A percentile compares a stretch with the other conserved stretches of the same genome.
Evolutionary conservation across 2,329 filamentous ascomycete species (phyloP).

Genomic region (Aquanectria penicillioides): DNA sequence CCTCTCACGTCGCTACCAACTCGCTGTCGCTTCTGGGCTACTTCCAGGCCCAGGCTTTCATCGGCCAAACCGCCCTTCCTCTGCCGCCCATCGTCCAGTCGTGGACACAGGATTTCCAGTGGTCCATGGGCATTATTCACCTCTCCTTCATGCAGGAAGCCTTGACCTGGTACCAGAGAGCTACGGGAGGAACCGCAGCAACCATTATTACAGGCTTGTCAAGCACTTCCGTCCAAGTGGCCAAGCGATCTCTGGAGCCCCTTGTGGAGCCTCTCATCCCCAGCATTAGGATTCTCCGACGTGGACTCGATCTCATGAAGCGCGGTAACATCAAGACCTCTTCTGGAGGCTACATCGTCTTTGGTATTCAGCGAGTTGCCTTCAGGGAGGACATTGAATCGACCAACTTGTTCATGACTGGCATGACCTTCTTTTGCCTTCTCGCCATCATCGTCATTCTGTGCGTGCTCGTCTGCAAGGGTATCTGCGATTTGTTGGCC

Average conservation of each 20-base stretch:
- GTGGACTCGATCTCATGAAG: conserved; percentile 64
- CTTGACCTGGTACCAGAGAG: conserved; percentile 94
- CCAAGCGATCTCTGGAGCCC: conserved; percentile 75
- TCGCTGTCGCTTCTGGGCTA: conserved; percentile 91
- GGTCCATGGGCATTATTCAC: conserved; percentile 95
- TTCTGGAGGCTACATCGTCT: conserved; percentile 70
- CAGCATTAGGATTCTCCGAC: conserved; percentile 60
- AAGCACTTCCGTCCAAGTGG: conserved; percentile 82
- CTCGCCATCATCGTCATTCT: conserved; percentile 81
- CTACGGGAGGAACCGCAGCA: conserved; percentile 87
- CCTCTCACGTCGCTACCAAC: conserved; percentile 92
- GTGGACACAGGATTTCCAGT: conserved; percentile 98
- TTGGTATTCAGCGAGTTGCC: conserved; percentile 89
- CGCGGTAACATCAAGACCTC: conserved; percentile 64
- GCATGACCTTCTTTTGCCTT: conserved; percentile 86
- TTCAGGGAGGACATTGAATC: conserved; percentile 86
- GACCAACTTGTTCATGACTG: conserved; percentile 93
- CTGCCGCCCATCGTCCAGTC: conserved; percentile 88
- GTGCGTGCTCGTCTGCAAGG: conserved; percentile 82
- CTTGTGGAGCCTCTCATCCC: conserved; percentile 51
- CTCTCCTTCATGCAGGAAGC: conserved; percentile 85
- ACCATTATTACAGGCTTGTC: conserved; percentile 79
- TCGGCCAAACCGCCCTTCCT: conserved; percentile 82
- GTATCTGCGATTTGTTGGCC: conserved; percentile 77
- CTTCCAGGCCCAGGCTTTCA: conserved; percentile 92